Conservation (phyloP, 208 protist genomes). For the Leishmania arabica region DNA sequence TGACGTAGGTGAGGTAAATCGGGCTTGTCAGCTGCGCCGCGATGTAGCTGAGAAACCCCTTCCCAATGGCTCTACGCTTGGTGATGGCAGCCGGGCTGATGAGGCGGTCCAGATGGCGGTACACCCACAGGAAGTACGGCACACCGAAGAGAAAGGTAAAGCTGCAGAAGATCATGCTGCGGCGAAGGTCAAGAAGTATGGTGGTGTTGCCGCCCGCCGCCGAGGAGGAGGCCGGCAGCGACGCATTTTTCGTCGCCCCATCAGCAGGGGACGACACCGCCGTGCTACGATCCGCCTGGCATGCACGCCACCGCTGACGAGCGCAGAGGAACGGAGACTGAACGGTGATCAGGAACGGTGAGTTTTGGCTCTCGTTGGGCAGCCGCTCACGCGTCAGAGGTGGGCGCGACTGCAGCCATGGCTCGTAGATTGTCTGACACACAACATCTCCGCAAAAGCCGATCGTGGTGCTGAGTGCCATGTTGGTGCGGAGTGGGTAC, state of each 20-base stretch:
- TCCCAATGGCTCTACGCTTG: conserved; percentile 50
- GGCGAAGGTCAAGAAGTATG: conserved; percentile 64
- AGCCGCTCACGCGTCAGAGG: conserved; percentile 40
- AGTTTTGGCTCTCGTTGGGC: conserved; percentile 35
- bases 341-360: conserved; percentile 47
- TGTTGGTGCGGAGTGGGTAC: conserved; percentile 57
- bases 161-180: conserved; percentile 82
- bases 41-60: conserved; percentile 75
- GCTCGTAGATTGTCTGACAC: conserved; percentile 70
- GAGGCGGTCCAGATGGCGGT: conserved; percentile 49
- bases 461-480: conserved; percentile 55
- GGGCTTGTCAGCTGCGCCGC: conserved; percentile 61
- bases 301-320: conserved; percentile 11
- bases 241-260: not conserved
- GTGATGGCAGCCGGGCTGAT: conserved; percentile 51
- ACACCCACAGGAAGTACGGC: conserved; percentile 67
- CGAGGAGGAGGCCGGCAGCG: not conserved
- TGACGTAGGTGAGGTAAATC: conserved; percentile 73
- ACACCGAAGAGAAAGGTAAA: conserved; percentile 72
- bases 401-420: conserved; percentile 34
- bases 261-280: not conserved
- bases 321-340: conserved; percentile 40
- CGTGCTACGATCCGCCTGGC: not conserved
- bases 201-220: conserved; percentile 21
- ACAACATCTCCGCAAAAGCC: conserved; percentile 76